Evolutionary conservation across 345 rosid species (phyloP), one percentile per base, ranked within the genome.

Genomic region (Turritis glabra): DNA sequence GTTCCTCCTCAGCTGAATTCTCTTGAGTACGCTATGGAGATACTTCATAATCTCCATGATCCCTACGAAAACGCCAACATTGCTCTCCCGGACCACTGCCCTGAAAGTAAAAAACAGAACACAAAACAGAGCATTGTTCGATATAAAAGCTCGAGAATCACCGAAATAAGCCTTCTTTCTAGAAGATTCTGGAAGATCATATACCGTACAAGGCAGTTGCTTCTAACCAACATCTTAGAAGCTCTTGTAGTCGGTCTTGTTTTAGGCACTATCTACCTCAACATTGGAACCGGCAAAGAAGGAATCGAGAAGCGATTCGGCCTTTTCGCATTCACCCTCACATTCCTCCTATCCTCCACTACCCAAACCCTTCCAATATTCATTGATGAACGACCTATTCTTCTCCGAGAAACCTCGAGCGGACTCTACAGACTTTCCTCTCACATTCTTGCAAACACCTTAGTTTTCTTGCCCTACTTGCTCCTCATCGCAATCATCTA

Each of bases 1-100:
- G 89, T 92, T 38, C 99, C 99, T 47, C 82, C 91, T 3, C 97
- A 94, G 84, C 96, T 94, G n/a, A 94, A 92, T 64, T 77, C 96
- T 17, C 92, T 94, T 5, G 99, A 92, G 59, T 86, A 85, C 38
- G 85, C 97, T 72, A 91, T 94, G 98, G 98, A 94, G 76, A 88
- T 91, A 66, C 76, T 94, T 15, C 77, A 74, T 70, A 85, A 83
- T 56, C 83, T 94, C 47, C 82, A 68, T 1, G 84, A 80, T 4
- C 75, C 70, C 10, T 75, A 59, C 48, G 67, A 73, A 50, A 64
- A 51, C 11, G 15, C 79, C 68, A 78, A 5, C 71, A 69, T 61
- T 67, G 53, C 35, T 67, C 59, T 75, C 22, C 72, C 47, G 33
- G 52, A 66, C 4, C 27, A 54, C 11, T 29, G 9, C 70, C 27